phyloP scores from a whole-genome alignment of 73 alveolate species.

The Blepharisma japonicum region DNA sequence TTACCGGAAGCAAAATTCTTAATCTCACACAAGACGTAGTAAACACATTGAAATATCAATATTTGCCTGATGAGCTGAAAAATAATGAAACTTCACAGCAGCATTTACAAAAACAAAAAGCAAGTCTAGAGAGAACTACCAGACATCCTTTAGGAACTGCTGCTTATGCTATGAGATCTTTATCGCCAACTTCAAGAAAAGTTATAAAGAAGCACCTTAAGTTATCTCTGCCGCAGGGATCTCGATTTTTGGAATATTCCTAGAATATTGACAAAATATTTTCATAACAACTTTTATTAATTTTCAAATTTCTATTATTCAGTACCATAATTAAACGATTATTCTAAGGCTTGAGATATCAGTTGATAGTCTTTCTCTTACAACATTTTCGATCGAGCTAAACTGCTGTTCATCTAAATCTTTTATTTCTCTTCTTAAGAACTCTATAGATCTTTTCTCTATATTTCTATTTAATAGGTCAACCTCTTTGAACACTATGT shows the following conservation, averaged over 20 bases:
- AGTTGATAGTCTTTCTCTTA: too few relatives aligned
- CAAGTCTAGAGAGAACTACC: background rate
- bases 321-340: too few relatives aligned
- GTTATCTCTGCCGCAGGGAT: background rate
- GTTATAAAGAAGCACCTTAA: background rate
- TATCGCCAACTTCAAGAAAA: background rate
- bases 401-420: too few relatives aligned
- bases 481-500: background rate
- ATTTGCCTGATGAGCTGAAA: background rate
- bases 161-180: conserved; percentile 1
- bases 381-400: too few relatives aligned
- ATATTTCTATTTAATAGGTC: too few relatives aligned
- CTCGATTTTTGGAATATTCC: background rate
- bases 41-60: background rate
- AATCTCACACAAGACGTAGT: background rate
- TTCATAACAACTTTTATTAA: too few relatives aligned
- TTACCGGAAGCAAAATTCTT: background rate
- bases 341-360: too few relatives aligned
- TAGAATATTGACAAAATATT: too few relatives aligned
- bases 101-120: background rate
- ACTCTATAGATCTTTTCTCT: too few relatives aligned
- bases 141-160: conserved; percentile 24
- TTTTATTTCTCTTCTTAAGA: too few relatives aligned
- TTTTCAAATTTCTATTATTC: too few relatives aligned
- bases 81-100: conserved; percentile 7